Percentiles rank a stretch among this genome's conserved stretches.
Conservation (phyloP, 2,329 filamentous ascomycete species). For the Microascus cirrosus region DNA sequence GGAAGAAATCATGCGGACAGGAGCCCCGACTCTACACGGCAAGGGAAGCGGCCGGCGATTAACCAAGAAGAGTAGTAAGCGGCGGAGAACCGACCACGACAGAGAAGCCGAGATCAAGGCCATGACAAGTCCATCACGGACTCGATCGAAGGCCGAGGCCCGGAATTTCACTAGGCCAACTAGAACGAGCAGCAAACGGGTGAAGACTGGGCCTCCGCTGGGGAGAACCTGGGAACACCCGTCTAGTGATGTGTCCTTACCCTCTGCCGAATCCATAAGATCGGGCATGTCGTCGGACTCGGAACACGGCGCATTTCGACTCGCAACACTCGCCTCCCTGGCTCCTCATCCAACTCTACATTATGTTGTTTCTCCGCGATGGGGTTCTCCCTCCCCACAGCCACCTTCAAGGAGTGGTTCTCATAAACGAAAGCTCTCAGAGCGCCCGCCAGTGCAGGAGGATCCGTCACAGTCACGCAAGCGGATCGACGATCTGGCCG, state of each 20-base stretch:
- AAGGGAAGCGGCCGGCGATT: slow-evolving; percentile 51
- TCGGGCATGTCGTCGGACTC: slow-evolving; percentile 67
- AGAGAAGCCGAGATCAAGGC: slow-evolving; percentile 82
- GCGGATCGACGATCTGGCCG: slow-evolving; percentile 61
- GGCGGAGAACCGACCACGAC: slow-evolving; percentile 41
- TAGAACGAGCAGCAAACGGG: slow-evolving; percentile 55
- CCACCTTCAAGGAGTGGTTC: slow-evolving; percentile 37
- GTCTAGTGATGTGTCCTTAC: slow-evolving; percentile 64
- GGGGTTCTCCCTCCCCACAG: slow-evolving; percentile 36
- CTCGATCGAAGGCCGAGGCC: slow-evolving; percentile 49
- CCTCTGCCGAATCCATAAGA: slow-evolving; percentile 60
- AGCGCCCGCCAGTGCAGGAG: slow-evolving; percentile 45
- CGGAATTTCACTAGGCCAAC: slow-evolving; percentile 48
- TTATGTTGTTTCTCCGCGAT: slow-evolving; percentile 56
- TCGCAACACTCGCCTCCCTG: slow-evolving; percentile 71
- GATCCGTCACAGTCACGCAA: slow-evolving; percentile 47
- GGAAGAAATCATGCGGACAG: slow-evolving; percentile 4
- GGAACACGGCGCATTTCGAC: slow-evolving; percentile 62
- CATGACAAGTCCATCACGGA: slow-evolving; percentile 61
- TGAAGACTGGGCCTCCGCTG: slow-evolving; percentile 37
- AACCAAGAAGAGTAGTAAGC: slow-evolving; percentile 52
- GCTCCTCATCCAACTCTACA: slow-evolving; percentile 76
- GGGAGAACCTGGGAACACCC: slow-evolving; percentile 46
- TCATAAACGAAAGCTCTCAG: slow-evolving; percentile 37
- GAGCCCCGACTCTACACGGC: slow-evolving; percentile 42